Percentiles rank a stretch among this genome's conserved stretches.
phyloP scores from a whole-genome alignment of 2,329 filamentous ascomycete species.

The Exutisphaerella laricina region DNA sequence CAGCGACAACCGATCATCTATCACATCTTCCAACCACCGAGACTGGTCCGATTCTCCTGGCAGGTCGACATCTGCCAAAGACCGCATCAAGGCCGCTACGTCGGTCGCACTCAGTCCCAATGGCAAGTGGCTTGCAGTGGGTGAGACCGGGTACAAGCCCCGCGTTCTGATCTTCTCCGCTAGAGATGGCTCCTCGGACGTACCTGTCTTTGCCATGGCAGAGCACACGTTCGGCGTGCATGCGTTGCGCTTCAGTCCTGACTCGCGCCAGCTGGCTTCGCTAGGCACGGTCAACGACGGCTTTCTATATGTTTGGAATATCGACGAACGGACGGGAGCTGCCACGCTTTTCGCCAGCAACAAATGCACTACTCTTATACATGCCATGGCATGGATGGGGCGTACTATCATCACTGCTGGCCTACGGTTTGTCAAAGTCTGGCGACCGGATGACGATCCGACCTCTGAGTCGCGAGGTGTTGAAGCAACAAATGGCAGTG shows the following conservation, averaged over 20 bases:
- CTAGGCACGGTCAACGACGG: conserved; percentile 87
- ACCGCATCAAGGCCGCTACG: conserved; percentile 90
- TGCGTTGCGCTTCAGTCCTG: conserved; percentile 81
- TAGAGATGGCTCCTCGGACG: conserved; percentile 68
- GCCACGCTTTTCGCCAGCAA: conserved; percentile 80
- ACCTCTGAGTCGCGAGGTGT: conserved; percentile 15
- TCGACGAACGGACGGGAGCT: conserved; percentile 75
- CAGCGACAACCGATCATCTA: conserved; percentile 43
- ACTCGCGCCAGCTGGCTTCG: conserved; percentile 81
- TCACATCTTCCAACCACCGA: conserved; percentile 25
- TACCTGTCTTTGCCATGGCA: conserved; percentile 74
- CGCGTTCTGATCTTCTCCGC: conserved; percentile 86
- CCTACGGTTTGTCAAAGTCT: conserved; percentile 87
- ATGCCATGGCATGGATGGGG: conserved; percentile 87
- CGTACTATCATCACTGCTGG: conserved; percentile 78
- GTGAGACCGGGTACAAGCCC: conserved; percentile 90
- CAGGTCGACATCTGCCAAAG: conserved; percentile 79
- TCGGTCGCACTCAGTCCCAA: conserved; percentile 85
- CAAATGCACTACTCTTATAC: conserved; percentile 82
- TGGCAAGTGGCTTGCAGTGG: conserved; percentile 80
- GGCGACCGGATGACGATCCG: conserved; percentile 68
- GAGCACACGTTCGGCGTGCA: conserved; percentile 89
- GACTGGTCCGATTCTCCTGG: conserved; percentile 57
- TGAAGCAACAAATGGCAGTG: conserved; percentile 12
- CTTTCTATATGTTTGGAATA: conserved; percentile 84